Conservation (phyloP, 768 basidiomycete genomes). For the Kwoniella heveanensis region DNA sequence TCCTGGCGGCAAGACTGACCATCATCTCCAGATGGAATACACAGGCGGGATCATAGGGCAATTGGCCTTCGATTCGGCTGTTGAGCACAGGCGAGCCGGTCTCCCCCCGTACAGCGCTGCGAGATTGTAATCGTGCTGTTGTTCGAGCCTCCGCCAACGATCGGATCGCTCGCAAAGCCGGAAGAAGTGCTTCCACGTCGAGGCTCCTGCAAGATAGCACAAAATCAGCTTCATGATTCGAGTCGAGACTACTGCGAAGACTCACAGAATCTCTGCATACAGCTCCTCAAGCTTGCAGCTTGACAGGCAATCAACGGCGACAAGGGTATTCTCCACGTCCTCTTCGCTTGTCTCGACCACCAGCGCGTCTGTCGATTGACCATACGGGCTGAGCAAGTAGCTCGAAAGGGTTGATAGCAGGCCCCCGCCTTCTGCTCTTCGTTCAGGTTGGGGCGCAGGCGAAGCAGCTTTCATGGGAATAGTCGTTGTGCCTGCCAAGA, state of each 20-base stretch:
- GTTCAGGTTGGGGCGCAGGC: constrained; percentile 63
- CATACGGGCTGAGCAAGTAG: constrained; percentile 94
- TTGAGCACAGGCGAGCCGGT: constrained; percentile 32
- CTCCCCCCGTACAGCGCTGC: constrained; percentile 31
- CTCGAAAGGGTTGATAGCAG: constrained; percentile 89
- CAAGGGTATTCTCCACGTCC: constrained; percentile 90
- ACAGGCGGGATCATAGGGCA: constrained; percentile 93
- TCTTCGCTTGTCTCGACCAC: constrained; percentile 82
- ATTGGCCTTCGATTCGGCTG: constrained; percentile 57
- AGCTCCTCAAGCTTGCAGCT: constrained; percentile 92
- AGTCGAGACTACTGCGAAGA: constrained; percentile 15
- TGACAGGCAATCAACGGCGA: constrained; percentile 90
- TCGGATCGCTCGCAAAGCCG: constrained; percentile 82
- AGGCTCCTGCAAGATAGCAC: constrained; percentile 64
- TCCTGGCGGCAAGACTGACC: constrained; percentile 81
- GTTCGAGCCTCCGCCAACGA: constrained; percentile 88
- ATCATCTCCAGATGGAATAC: constrained; percentile 93
- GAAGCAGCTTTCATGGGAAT: constrained; percentile 83
- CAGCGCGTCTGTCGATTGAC: constrained; percentile 69
- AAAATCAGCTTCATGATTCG: constrained; percentile 6
- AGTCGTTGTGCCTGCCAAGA: constrained; percentile 88
- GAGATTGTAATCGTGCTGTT: constrained; percentile 61
- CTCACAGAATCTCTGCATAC: constrained; percentile 89
- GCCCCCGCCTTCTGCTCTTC: constrained; percentile 74
- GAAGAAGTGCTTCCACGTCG: constrained; percentile 74